These are phyloP conservation scores for Anaeromyces robustus DNA, from an alignment of 192 early-diverging fungal genomes.

Conservation along the genomic window DNA sequence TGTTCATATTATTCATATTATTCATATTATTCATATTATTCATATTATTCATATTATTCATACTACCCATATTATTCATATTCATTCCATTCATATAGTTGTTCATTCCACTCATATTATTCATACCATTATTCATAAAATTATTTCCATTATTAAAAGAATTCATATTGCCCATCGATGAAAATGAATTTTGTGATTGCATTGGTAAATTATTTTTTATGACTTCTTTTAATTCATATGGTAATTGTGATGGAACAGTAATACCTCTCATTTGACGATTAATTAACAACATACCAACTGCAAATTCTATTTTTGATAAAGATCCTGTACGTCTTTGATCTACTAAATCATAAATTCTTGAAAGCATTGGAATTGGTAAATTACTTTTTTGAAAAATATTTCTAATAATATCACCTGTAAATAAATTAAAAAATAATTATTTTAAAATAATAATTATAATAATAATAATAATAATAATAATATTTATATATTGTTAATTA, in stretches of 20 bases:
- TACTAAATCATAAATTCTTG: background rate
- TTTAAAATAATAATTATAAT: no score
- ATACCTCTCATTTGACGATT: background rate
- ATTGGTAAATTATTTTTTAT: background rate
- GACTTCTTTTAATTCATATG: background rate
- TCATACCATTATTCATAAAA: background rate
- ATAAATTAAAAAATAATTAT: no score
- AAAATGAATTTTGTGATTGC: background rate
- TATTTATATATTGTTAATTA: no score
- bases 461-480: no score
- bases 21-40: background rate
- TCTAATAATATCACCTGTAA: no score
- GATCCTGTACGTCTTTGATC: background rate
- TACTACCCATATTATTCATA: background rate
- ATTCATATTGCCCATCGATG: background rate
- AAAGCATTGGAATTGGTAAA: background rate
- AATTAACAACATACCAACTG: background rate
- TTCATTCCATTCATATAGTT: background rate
- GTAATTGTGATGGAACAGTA: background rate
- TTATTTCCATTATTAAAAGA: background rate
- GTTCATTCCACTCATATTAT: background rate
- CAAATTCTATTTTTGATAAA: background rate
- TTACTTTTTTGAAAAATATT: background rate
- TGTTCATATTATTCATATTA: background rate
- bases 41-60: background rate